Percentiles rank a stretch among this genome's conserved stretches.
phyloP scores from a whole-genome alignment of 331 rosid genomes.

The Cydonia oblonga region DNA sequence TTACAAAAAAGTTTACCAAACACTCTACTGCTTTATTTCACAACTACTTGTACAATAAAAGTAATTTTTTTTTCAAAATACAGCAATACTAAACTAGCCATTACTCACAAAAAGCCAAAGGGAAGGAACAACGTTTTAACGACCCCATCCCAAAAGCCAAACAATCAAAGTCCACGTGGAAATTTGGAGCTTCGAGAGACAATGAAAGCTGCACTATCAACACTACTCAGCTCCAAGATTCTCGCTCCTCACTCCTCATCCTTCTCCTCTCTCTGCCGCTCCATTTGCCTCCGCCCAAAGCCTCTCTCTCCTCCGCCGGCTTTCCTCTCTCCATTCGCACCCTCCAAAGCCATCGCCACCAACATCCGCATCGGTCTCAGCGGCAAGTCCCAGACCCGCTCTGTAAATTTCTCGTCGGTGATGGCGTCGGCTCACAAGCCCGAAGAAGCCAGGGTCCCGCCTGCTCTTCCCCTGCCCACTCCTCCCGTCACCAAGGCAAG shows the following conservation, averaged over 20 bases:
- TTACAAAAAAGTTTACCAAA: no score
- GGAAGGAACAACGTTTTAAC: background rate
- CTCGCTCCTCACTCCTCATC: slow-evolving; percentile 12
- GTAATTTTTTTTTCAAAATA: no score
- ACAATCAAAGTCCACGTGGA: background rate
- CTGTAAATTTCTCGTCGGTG: slow-evolving; percentile 17
- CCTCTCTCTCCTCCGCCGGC: background rate
- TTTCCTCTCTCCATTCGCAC: background rate
- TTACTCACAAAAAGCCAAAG: background rate
- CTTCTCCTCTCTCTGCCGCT: background rate
- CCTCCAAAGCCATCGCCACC: background rate
- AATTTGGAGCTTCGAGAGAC: background rate
- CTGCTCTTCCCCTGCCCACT: slow-evolving; percentile 51
- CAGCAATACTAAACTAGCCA: no score
- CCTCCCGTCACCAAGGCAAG: slow-evolving; percentile 67
- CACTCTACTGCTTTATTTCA: no score
- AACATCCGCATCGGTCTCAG: background rate
- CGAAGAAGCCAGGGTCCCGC: slow-evolving; percentile 64
- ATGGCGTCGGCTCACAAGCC: slow-evolving; percentile 55
- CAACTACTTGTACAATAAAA: no score
- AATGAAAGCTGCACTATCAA: slow-evolving; percentile 41
- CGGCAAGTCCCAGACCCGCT: slow-evolving; percentile 8
- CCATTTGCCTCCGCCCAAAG: slow-evolving; percentile 10
- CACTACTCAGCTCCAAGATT: background rate
- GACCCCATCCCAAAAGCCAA: background rate